Evolutionary conservation across 2,329 filamentous ascomycete species (phyloP).

Genomic region (Pezicula radicicola): DNA sequence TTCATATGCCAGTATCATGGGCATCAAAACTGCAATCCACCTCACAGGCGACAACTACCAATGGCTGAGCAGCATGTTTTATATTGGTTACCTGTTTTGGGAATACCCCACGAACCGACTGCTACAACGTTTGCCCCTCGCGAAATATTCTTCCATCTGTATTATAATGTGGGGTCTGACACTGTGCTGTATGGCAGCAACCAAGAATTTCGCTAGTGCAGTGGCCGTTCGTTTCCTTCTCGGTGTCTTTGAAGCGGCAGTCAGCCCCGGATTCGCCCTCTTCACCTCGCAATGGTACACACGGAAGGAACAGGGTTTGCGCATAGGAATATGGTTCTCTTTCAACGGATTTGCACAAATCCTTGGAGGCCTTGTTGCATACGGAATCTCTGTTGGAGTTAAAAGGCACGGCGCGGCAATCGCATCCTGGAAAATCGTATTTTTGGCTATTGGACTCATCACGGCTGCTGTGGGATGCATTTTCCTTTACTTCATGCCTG

Average conservation of each 20-base stretch:
- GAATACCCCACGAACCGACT: conserved; percentile 29
- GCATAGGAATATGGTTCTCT: conserved; percentile 65
- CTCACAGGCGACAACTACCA: conserved; percentile 41
- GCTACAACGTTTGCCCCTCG: conserved; percentile 54
- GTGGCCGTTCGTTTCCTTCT: conserved; percentile 66
- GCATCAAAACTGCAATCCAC: conserved; percentile 38
- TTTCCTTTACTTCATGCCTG: conserved; percentile 41
- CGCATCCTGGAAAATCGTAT: conserved; percentile 60
- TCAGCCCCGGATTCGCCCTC: conserved; percentile 66
- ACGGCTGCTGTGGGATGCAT: conserved; percentile 37
- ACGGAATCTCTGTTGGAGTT: conserved; percentile 57
- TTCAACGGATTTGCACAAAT: conserved; percentile 66
- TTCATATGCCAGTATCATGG: conserved; percentile 48
- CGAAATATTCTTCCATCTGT: conserved; percentile 60
- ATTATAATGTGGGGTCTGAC: conserved; percentile 60
- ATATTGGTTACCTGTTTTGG: conserved; percentile 34
- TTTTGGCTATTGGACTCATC: conserved; percentile 43
- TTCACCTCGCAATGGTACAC: conserved; percentile 73
- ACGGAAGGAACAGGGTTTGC: conserved; percentile 60
- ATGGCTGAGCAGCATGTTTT: conserved; percentile 46
- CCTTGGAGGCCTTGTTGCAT: conserved; percentile 59
- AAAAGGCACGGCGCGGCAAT: conserved; percentile 48
- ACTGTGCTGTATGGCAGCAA: conserved; percentile 60
- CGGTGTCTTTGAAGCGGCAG: conserved; percentile 65
- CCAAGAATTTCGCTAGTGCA: conserved; percentile 56